phyloP scores from a whole-genome alignment of 345 rosid species.

The Bruguiera gymnorhiza region DNA sequence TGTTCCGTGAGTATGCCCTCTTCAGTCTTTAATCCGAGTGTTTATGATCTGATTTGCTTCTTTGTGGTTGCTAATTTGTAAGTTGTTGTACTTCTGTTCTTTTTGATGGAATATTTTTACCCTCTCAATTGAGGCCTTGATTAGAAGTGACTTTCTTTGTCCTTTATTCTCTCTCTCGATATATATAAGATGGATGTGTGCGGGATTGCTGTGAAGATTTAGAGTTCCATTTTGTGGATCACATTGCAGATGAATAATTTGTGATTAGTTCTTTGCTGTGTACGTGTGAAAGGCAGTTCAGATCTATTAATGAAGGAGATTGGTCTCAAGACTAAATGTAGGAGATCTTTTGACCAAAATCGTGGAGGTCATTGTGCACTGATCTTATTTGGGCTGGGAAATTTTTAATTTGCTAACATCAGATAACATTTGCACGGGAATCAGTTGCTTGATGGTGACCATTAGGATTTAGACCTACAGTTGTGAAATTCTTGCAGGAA shows the following conservation, averaged over 20 bases:
- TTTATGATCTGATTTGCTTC: not conserved
- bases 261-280: not conserved
- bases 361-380: not conserved
- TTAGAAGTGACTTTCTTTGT: not conserved
- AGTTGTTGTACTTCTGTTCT: not conserved
- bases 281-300: not conserved
- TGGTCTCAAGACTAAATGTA: not conserved
- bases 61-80: not conserved
- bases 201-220: not conserved
- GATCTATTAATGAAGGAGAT: slow-evolving; percentile 1
- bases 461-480: not conserved
- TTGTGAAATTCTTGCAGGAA: not conserved
- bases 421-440: not conserved
- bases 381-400: not conserved
- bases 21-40: not conserved
- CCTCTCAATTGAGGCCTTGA: not conserved
- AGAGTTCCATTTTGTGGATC: not conserved
- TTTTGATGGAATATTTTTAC: not conserved
- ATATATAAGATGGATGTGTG: not conserved
- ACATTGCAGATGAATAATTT: not conserved
- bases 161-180: not conserved
- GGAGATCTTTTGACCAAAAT: not conserved
- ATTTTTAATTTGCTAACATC: not conserved
- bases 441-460: not conserved
- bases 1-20: not conserved